phyloP scores from a whole-genome alignment of 768 basidiomycete genomes.

The Dioszegia crocea region DNA sequence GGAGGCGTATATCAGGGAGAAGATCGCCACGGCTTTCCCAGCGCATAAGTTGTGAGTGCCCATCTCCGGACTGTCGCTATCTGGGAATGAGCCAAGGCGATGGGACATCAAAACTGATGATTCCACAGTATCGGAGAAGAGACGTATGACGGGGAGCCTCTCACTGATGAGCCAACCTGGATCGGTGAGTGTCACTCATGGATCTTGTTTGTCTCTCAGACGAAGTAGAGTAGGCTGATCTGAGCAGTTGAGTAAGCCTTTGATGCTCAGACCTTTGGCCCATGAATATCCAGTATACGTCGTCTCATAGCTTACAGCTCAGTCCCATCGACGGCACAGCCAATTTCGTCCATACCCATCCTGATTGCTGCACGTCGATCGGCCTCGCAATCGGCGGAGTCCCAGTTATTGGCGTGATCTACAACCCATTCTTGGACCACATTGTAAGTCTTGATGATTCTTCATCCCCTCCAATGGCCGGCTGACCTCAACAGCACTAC shows the following conservation, averaged over 20 bases:
- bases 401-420: slow-evolving; percentile 88
- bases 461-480: no score
- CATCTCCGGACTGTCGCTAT: no score
- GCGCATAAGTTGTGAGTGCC: slow-evolving; percentile 70
- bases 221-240: not conserved
- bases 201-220: no score
- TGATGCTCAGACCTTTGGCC: no score
- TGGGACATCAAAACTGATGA: no score
- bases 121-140: slow-evolving; percentile 82
- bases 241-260: slow-evolving; percentile 16
- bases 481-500: slow-evolving; percentile 55
- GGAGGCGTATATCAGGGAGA: slow-evolving; percentile 70
- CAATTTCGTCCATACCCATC: slow-evolving; percentile 55
- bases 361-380: slow-evolving; percentile 83
- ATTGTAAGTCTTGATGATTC: slow-evolving; percentile 54
- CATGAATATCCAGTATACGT: no score
- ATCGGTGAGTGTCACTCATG: slow-evolving; percentile 68
- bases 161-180: slow-evolving; percentile 88
- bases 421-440: slow-evolving; percentile 84
- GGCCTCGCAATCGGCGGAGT: slow-evolving; percentile 77
- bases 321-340: slow-evolving; percentile 46
- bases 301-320: slow-evolving; percentile 6
- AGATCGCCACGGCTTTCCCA: slow-evolving; percentile 65
- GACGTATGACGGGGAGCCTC: slow-evolving; percentile 61
- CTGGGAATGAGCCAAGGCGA: no score